phyloP scores from a whole-genome alignment of 78 protist genomes.

The Corallochytrium limacisporum region DNA sequence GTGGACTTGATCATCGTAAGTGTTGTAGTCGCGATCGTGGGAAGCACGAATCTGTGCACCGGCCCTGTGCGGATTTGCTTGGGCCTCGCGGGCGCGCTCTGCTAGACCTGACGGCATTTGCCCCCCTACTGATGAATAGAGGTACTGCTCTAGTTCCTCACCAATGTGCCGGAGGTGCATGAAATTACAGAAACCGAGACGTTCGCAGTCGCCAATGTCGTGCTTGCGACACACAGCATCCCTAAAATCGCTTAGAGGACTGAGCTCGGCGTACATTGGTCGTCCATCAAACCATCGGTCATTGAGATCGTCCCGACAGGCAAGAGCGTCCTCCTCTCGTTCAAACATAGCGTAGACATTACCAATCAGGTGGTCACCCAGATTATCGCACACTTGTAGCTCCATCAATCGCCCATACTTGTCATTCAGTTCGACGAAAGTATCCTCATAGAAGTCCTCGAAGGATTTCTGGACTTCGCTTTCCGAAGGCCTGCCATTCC shows the following conservation, averaged over 20 bases:
- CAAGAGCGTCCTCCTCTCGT: slow-evolving; percentile 78
- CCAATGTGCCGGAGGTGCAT: slow-evolving; percentile 78
- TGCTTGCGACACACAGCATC: slow-evolving; percentile 91
- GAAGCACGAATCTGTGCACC: no score
- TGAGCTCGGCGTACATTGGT: slow-evolving; percentile 79
- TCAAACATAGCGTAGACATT: slow-evolving; percentile 85
- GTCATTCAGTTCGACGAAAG: slow-evolving; percentile 64
- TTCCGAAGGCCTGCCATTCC: no score
- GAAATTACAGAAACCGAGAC: slow-evolving; percentile 96
- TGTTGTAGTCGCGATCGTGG: no score
- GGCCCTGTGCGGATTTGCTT: no score
- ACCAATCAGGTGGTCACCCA: slow-evolving; percentile 92
- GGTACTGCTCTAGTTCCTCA: no score
- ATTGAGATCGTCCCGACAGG: slow-evolving; percentile 51
- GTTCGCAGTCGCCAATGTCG: slow-evolving; percentile 66
- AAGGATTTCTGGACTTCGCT: slow-evolving; percentile 51
- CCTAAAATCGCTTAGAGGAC: slow-evolving; percentile 95
- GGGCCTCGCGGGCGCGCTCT: no score
- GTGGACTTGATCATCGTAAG: no score
- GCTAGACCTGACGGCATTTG: no score
- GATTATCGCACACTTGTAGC: slow-evolving; percentile 77
- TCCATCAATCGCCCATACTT: slow-evolving; percentile 72
- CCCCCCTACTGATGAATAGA: no score
- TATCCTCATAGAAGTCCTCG: slow-evolving; percentile 79
- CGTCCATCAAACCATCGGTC: slow-evolving; percentile 74